These are phyloP conservation scores for Chlamydomonas applanata DNA, from an alignment of 139 green algal genomes.

Conservation along the genomic window DNA sequence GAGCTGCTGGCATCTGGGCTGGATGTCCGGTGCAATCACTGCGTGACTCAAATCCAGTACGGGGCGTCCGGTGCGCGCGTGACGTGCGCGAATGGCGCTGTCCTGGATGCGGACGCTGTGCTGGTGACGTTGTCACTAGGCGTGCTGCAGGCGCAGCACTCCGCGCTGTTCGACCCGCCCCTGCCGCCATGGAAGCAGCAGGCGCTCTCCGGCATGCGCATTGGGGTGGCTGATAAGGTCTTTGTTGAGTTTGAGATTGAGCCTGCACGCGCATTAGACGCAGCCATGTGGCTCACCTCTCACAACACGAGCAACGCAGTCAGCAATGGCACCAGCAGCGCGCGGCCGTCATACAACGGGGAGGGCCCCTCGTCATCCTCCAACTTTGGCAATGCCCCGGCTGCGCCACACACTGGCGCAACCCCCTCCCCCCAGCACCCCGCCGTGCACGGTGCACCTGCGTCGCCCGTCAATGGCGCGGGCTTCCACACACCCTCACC, in stretches of 20 bases:
- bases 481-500: no score
- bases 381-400: no score
- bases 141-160: slow-evolving; percentile 39
- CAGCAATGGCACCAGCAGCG: slow-evolving; percentile 13
- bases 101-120: slow-evolving; percentile 31
- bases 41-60: slow-evolving; percentile 30
- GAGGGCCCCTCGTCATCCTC: no score
- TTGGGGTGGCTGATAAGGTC: slow-evolving; percentile 54
- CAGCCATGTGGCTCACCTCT: neutral
- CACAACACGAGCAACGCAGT: neutral
- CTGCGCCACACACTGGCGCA: no score
- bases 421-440: no score
- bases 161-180: slow-evolving; percentile 37
- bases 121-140: slow-evolving; percentile 43
- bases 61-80: neutral
- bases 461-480: no score
- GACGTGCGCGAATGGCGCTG: slow-evolving; percentile 10
- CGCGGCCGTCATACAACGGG: no score
- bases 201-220: slow-evolving; percentile 34
- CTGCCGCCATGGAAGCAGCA: slow-evolving; percentile 38
- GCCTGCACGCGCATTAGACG: neutral
- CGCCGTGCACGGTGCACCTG: no score
- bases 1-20: slow-evolving; percentile 17
- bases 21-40: slow-evolving; percentile 5
- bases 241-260: slow-evolving; percentile 48